These are phyloP conservation scores for Lichtheimia hyalospora DNA, from an alignment of 371 early-diverging fungal genomes.

Conservation along the genomic window DNA sequence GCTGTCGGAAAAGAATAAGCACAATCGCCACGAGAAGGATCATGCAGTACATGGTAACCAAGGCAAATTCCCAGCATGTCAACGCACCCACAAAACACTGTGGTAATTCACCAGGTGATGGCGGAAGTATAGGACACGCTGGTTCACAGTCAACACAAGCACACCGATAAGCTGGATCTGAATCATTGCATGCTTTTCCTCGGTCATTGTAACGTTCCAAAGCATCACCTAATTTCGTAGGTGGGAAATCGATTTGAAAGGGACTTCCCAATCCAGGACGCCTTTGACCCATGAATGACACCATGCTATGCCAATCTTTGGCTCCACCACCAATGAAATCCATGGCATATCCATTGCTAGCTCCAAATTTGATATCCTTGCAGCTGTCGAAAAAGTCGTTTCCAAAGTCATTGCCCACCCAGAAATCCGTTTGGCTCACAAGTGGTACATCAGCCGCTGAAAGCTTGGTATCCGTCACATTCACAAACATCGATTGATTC, in stretches of 20 bases:
- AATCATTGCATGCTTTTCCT: conserved; percentile 59
- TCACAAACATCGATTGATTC: conserved; percentile 71
- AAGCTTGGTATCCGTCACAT: conserved; percentile 48
- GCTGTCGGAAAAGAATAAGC: conserved; percentile 24
- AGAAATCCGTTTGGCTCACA: conserved; percentile 58
- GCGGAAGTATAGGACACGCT: conserved; percentile 59
- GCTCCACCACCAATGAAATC: conserved; percentile 79
- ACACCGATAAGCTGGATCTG: conserved; percentile 60
- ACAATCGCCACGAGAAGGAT: conserved; percentile 33
- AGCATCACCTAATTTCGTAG: conserved; percentile 22
- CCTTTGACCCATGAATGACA: conserved; percentile 65
- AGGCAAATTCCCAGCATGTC: conserved; percentile 61
- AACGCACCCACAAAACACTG: conserved; percentile 52
- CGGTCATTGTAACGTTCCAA: conserved; percentile 38
- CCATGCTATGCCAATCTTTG: conserved; percentile 65
- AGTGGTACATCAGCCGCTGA: conserved; percentile 25
- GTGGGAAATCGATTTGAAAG: conserved; percentile 70
- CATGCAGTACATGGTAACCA: conserved; percentile 50
- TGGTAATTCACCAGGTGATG: conserved; percentile 48
- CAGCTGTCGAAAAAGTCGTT: conserved; percentile 71
- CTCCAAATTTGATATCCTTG: conserved; percentile 74
- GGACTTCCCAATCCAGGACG: conserved; percentile 65
- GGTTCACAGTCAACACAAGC: conserved; percentile 74
- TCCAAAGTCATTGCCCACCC: conserved; percentile 63
- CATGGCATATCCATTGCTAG: conserved; percentile 72